These are phyloP conservation scores for Naematelia encephala DNA, from an alignment of 768 basidiomycete genomes.

Conservation along the genomic window DNA sequence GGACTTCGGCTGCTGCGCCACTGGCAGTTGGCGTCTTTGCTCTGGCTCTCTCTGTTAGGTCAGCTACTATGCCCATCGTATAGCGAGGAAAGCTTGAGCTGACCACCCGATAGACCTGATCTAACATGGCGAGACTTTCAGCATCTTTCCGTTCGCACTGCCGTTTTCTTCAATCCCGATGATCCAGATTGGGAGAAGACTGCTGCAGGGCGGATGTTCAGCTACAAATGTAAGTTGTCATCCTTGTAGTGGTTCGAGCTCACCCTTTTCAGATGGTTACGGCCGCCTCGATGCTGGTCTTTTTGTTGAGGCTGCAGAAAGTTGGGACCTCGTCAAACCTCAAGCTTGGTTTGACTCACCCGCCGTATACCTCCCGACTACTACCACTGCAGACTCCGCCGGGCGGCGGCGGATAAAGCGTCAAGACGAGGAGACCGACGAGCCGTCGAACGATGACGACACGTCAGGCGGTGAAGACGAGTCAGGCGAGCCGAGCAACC, in stretches of 20 bases:
- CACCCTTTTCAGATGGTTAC: constrained; percentile 63
- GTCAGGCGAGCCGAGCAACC: constrained; percentile 1
- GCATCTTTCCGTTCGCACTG: constrained; percentile 75
- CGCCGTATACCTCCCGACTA: constrained; percentile 54
- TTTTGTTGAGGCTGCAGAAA: constrained; percentile 74
- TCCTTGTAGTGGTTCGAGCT: too few relatives aligned
- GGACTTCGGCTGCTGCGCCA: constrained; percentile 96
- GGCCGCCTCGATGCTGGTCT: constrained; percentile 79
- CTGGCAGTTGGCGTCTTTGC: constrained; percentile 93
- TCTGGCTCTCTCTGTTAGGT: constrained; percentile 83
- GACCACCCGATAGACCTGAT: constrained; percentile 65
- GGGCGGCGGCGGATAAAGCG: constrained; percentile 31
- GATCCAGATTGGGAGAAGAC: constrained; percentile 94
- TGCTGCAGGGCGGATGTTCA: constrained; percentile 63
- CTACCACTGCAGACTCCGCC: constrained; percentile 54
- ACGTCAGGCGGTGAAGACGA: constrained; percentile 6
- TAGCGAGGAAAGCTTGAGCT: constrained; percentile 5
- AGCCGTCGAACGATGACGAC: not conserved
- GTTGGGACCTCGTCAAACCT: constrained; percentile 85
- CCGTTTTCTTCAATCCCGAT: constrained; percentile 72
- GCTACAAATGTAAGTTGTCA: constrained; percentile 67
- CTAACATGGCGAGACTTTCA: constrained; percentile 96
- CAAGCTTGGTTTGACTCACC: constrained; percentile 84
- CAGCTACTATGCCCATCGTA: constrained; percentile 29
- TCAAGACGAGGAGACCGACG: constrained; percentile 51